Conservation (phyloP, 352 stramenopile species). For the Globisporangium cystogenes region DNA sequence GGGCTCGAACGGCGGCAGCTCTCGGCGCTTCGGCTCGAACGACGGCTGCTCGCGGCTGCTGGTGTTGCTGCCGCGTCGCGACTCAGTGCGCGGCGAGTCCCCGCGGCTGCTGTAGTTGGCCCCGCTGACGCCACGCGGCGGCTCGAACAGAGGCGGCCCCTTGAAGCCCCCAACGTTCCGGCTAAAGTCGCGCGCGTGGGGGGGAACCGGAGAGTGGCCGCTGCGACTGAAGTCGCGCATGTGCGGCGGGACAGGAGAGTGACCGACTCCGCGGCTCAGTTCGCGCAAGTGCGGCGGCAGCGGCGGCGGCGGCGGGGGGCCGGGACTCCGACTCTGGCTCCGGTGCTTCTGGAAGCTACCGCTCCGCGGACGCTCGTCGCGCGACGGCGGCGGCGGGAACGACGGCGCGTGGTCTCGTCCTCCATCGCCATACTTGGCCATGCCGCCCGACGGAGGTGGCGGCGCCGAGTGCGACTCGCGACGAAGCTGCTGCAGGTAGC, state of each 20-base stretch:
- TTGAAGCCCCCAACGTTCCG: background rate
- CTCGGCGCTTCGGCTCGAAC: background rate
- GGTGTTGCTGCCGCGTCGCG: background rate
- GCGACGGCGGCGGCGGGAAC: conserved; percentile 1
- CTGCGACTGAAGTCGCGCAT: conserved; percentile 3
- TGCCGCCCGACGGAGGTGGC: conserved; percentile 7
- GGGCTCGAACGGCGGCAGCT: conserved; percentile 1
- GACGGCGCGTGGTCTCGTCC: conserved; percentile 15
- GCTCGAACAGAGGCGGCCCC: conserved; percentile 2
- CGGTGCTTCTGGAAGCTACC: conserved; percentile 5
- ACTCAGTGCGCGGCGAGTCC: conserved; percentile 1
- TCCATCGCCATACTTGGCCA: conserved; percentile 26
- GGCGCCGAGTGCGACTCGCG: conserved; percentile 14
- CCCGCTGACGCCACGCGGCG: background rate
- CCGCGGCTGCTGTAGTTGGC: background rate
- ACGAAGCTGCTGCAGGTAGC: conserved; percentile 27
- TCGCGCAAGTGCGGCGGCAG: conserved; percentile 2
- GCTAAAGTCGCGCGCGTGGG: background rate
- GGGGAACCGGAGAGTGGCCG: background rate
- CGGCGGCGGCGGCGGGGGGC: background rate
- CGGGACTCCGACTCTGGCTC: conserved; percentile 11
- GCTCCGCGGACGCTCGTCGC: conserved; percentile 4
- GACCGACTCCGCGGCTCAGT: background rate
- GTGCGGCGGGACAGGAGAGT: background rate
- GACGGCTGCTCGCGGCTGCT: background rate